Percentiles rank a stretch among this genome's conserved stretches.
phyloP scores from a whole-genome alignment of 2,329 filamentous ascomycete genomes.

The Leptographium wingfieldii region DNA sequence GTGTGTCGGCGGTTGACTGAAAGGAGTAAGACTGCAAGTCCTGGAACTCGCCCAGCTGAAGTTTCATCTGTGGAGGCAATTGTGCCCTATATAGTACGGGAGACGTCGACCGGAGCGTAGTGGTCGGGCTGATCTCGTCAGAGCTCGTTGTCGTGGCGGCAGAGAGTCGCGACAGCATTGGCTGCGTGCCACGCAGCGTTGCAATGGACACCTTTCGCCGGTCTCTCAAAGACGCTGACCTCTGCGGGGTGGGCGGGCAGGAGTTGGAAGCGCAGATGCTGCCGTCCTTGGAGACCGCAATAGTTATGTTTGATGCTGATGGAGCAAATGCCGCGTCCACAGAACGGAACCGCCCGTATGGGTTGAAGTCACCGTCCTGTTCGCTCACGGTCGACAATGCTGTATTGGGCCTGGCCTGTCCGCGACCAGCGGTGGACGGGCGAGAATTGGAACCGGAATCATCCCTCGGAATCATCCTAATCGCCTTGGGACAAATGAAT shows the following conservation, averaged over 20 bases:
- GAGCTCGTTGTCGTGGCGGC: constrained; percentile 5
- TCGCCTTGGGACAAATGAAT: constrained; percentile 42
- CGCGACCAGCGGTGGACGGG: neutral
- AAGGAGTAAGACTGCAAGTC: constrained; percentile 1
- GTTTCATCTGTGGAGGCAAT: constrained; percentile 6
- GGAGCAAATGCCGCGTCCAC: neutral
- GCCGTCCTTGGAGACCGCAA: neutral
- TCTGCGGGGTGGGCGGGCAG: constrained; percentile 9
- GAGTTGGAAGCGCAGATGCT: constrained; percentile 1
- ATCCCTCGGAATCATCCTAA: constrained; percentile 44
- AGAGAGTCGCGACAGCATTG: neutral
- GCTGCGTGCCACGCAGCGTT: constrained; percentile 5
- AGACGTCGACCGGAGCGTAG: neutral
- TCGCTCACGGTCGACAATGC: neutral
- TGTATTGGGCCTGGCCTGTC: neutral
- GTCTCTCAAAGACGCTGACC: constrained; percentile 12
- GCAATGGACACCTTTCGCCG: constrained; percentile 11
- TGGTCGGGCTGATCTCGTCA: constrained; percentile 9
- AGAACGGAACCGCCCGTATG: neutral
- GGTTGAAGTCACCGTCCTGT: neutral
- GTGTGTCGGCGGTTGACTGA: constrained; percentile 2
- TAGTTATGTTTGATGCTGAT: neutral
- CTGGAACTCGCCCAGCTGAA: constrained; percentile 7
- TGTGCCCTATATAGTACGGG: neutral
- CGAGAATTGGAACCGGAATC: constrained; percentile 19